A percentile compares a stretch with the other conserved stretches of the same genome.
Conservation (phyloP, 2,329 filamentous ascomycete genomes). For the Spiromastix sp. region DNA sequence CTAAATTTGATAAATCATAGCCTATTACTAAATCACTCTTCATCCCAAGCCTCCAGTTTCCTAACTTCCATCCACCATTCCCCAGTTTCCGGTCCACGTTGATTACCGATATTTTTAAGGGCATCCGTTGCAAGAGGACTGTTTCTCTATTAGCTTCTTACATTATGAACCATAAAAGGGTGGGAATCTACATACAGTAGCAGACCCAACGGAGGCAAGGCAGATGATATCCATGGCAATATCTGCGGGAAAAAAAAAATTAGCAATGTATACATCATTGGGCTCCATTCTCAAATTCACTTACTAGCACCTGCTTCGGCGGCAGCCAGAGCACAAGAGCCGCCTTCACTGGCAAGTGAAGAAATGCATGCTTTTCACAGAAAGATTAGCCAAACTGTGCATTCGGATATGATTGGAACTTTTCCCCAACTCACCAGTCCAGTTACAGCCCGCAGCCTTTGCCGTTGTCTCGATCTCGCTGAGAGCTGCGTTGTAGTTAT, state of each 20-base stretch:
- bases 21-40: too few relatives aligned
- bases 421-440: neutral
- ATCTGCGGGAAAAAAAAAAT: neutral
- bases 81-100: too few relatives aligned
- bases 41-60: too few relatives aligned
- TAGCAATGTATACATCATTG: neutral
- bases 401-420: neutral
- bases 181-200: neutral
- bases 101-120: too few relatives aligned
- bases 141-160: neutral
- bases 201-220: neutral
- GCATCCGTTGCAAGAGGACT: neutral
- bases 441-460: neutral
- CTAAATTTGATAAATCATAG: too few relatives aligned
- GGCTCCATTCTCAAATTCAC: neutral
- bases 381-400: neutral
- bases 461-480: neutral
- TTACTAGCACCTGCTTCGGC: neutral
- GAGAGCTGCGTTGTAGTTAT: neutral
- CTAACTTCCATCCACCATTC: too few relatives aligned
- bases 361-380: neutral
- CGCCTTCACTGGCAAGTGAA: neutral
- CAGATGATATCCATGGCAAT: slow-evolving; percentile 1
- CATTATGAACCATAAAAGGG: neutral
- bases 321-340: neutral